These are phyloP conservation scores for Thalia dealbata DNA, from an alignment of 176 grass and related monocot genomes.

Conservation along the genomic window DNA sequence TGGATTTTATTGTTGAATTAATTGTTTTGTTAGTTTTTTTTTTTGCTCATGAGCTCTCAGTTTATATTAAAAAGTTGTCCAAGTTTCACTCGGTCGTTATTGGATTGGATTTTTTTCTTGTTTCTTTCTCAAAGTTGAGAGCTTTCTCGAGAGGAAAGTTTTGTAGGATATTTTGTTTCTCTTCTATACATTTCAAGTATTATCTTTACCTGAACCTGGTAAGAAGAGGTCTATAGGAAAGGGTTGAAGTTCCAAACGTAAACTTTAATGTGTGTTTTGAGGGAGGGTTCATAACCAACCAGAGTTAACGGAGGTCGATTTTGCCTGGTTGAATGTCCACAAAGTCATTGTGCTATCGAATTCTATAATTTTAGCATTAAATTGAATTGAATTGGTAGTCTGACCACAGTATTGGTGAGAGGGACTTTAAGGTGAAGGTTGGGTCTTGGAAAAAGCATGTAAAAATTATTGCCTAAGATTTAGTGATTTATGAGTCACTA, in stretches of 20 bases:
- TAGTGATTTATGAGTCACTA: not conserved
- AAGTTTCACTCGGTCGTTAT: too few relatives aligned
- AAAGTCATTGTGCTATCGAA: not conserved
- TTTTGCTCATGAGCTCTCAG: not conserved
- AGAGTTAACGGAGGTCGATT: not conserved
- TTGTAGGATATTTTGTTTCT: not conserved
- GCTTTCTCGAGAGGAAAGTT: not conserved
- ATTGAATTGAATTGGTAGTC: not conserved
- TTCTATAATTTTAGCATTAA: not conserved
- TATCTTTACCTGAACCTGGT: not conserved
- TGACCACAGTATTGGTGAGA: not conserved
- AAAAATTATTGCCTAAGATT: not conserved
- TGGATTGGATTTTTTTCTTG: not conserved
- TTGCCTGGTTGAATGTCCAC: not conserved
- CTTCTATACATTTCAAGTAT: not conserved
- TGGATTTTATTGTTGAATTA: not conserved
- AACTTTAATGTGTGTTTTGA: not conserved
- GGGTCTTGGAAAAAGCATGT: not conserved
- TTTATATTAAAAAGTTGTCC: not conserved
- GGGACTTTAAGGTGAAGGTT: not conserved
- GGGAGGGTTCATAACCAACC: not conserved
- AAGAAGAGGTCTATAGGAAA: not conserved
- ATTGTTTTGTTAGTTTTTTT: not conserved
- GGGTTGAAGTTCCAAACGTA: not conserved
- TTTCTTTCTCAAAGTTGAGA: not conserved